Base-by-base conservation (phyloP, 768 basidiomycete genomes). In the Suillus sp. region DNA sequence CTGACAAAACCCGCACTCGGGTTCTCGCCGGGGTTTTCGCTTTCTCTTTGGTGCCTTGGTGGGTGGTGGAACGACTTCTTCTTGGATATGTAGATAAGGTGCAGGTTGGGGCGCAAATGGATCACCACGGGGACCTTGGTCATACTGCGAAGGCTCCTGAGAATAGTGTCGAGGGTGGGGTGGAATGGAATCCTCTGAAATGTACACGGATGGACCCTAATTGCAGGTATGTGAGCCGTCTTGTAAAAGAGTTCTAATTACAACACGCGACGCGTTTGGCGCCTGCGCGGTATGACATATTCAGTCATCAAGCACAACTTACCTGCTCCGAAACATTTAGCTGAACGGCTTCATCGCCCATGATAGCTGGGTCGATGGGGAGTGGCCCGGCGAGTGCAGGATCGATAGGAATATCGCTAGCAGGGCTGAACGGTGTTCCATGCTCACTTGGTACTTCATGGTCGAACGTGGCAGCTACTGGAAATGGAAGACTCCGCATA, bases 81-180 rank as follows among this genome's bases (percentile, higher is more conserved):
- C 77, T 34, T 78, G 77, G 62, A 86, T 77, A 65, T 81, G 81
- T 60, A 83, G 78, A 78, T 80, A 88, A 61, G 84, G 75, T 62
- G 79, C 78, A 45, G 83, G 82, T 66, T 84, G 87, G 51, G 87
- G 90, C 60, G 90, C 89, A 72, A 93, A 93, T 43, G 91, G 91
- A 76, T 92, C 92, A 64, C 92, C 91, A 70, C 91, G 89, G 18
- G 92, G 91, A 27, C 85, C 90, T 73, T 90, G 84, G 42, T 87
- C 83, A 71, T 90, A 91, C 63, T 86, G 86, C 61, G 77, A 75
- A 37, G 76, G 76, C 50, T 75, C 70, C 67, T 67, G 72, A 30
- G 78, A 74, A 57, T 74, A 70, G 20, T 71, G 65, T 57, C 65
- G 64, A 50, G 59, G 64, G 27, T 25, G 65, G 13, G 43, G 63